Evolutionary conservation across 1,284 basidiomycete genomes (phyloP).

Genomic region (Coriolopsis trogii): DNA sequence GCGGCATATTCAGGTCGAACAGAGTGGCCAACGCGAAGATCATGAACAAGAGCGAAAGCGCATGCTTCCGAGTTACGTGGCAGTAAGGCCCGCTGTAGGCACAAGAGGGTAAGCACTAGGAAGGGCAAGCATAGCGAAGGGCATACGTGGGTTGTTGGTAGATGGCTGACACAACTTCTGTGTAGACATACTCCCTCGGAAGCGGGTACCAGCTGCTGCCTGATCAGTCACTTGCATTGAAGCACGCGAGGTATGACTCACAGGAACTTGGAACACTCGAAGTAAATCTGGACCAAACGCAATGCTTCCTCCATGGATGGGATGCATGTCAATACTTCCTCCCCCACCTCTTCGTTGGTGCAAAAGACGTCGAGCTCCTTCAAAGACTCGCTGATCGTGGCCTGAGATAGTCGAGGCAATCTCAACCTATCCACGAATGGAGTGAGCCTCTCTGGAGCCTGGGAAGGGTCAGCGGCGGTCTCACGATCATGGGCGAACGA

Average conservation of each 20-base stretch:
- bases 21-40: constrained; percentile 45
- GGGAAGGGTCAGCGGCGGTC: not conserved
- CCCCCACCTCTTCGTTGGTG: constrained; percentile 36
- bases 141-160: constrained; percentile 45
- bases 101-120: not conserved
- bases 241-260: constrained; percentile 30
- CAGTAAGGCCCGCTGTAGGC: constrained; percentile 11
- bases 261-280: constrained; percentile 55
- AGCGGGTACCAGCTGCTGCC: constrained; percentile 31
- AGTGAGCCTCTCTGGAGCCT: constrained; percentile 25
- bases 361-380: constrained; percentile 37
- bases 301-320: constrained; percentile 57
- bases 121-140: not conserved
- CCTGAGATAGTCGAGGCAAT: constrained; percentile 20
- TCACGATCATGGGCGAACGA: not conserved
- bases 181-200: constrained; percentile 43
- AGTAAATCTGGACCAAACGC: constrained; percentile 57
- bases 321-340: constrained; percentile 45
- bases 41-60: constrained; percentile 56
- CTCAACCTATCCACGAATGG: constrained; percentile 4
- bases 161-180: constrained; percentile 48
- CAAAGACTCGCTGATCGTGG: constrained; percentile 28
- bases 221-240: not conserved
- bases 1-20: constrained; percentile 47
- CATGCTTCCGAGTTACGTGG: constrained; percentile 38